These are phyloP conservation scores for Suillus fuscotomentosus DNA, from an alignment of 768 basidiomycete genomes.

Conservation along the genomic window DNA sequence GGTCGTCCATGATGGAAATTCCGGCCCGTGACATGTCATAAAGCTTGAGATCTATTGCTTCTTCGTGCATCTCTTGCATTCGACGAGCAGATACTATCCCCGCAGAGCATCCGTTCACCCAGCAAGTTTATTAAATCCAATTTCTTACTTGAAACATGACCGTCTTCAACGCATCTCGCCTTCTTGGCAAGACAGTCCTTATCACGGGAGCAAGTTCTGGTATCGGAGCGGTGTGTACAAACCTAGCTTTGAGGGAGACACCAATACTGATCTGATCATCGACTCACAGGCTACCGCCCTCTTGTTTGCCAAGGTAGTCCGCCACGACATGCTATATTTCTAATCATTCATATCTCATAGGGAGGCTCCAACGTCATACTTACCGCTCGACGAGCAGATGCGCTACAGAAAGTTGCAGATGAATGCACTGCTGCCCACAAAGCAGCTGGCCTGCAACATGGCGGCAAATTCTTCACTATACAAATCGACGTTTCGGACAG, in stretches of 20 bases:
- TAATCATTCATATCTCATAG: constrained; percentile 32
- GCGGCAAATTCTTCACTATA: constrained; percentile 74
- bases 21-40: background rate
- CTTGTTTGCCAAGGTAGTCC: constrained; percentile 78
- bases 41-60: background rate
- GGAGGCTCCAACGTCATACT: constrained; percentile 88
- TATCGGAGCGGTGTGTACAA: constrained; percentile 73
- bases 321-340: background rate
- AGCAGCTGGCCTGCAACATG: constrained; percentile 65
- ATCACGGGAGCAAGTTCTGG: constrained; percentile 90
- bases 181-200: constrained; percentile 83
- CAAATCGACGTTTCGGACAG: constrained; percentile 82
- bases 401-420: constrained; percentile 66
- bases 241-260: constrained; percentile 1
- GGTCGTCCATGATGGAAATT: constrained; percentile 5
- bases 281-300: constrained; percentile 72
- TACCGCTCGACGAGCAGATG: constrained; percentile 74
- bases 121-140: constrained; percentile 1
- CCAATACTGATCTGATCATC: background rate
- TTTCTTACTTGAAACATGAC: constrained; percentile 50
- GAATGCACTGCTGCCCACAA: constrained; percentile 69
- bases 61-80: background rate
- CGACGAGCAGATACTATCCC: constrained; percentile 1
- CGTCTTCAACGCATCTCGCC: constrained; percentile 75
- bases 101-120: background rate